Percentiles rank a stretch among this genome's conserved stretches.
Conservation (phyloP, 805 yeast genomes). For the Ogataea haglerorum region DNA sequence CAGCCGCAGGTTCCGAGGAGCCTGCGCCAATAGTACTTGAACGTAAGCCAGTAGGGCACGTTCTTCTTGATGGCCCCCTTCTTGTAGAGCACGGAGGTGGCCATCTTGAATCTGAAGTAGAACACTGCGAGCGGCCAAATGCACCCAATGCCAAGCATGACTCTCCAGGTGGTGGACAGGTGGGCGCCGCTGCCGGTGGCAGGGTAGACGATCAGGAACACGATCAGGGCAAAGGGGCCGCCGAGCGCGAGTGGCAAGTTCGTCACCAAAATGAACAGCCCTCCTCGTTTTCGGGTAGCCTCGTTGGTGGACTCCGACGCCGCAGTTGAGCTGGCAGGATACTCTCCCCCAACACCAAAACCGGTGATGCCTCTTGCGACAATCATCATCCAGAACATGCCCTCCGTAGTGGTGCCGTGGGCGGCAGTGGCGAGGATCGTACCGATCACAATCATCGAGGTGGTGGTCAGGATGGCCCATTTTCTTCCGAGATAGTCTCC, state of each 20-base stretch:
- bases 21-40: constrained; percentile 66
- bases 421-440: constrained; percentile 57
- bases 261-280: constrained; percentile 61
- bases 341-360: constrained; percentile 69
- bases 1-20: constrained; percentile 68
- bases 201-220: constrained; percentile 64
- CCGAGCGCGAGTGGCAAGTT: constrained; percentile 73
- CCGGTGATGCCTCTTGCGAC: constrained; percentile 76
- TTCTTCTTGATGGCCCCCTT: constrained; percentile 57
- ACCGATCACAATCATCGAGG: constrained; percentile 55
- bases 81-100: constrained; percentile 59
- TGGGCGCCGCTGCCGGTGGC: constrained; percentile 47
- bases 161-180: constrained; percentile 61
- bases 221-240: constrained; percentile 69
- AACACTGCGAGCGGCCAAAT: constrained; percentile 71
- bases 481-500: constrained; percentile 60
- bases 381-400: constrained; percentile 57
- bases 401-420: constrained; percentile 45
- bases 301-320: constrained; percentile 67
- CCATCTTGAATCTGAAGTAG: constrained; percentile 68
- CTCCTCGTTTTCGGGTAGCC: constrained; percentile 57
- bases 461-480: constrained; percentile 57
- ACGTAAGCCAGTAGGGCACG: constrained; percentile 57
- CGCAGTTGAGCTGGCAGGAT: constrained; percentile 60
- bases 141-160: constrained; percentile 60